Base-by-base conservation (phyloP, 495 filamentous ascomycete genomes). In the Ascobolus immersus region DNA sequence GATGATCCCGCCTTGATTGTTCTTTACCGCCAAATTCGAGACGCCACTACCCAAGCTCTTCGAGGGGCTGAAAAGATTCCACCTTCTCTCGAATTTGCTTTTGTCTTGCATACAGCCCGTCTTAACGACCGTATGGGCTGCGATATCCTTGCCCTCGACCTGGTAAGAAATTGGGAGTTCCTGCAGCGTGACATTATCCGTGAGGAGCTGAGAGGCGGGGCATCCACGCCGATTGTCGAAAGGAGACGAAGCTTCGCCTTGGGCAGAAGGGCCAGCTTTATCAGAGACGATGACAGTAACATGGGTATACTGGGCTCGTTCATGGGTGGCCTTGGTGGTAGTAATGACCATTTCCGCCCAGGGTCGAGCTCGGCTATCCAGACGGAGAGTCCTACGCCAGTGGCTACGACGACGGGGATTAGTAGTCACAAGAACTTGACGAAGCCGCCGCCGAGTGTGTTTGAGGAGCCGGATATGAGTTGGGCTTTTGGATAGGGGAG, bases 111-210 rank as follows among this genome's bases (percentile, higher is more conserved):
- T 43, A 92, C 75, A 32, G 84, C 84, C 7, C 60, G 76, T 20
- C 58, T 92, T 4, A 91, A 94, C 44, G 72, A 78, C 48, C 69
- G 89, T 1, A 94, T 94, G 89, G 86, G 86, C 9, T 90, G 86
- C 44, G 84, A 91, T 48, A 44, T 92, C n/a, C 65, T 93, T 2
- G 86, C 89, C 8, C 55, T 96, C 8, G 79, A 90, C 42, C 50
- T 84, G 40, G 76, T 81, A 5, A 65, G 73, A 4, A 80, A 76
- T 44, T 93, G 82, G 82, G 73, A 81, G 44, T 90, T 91, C 55
- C 57, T 90, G 28, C 54, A 55, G 5, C 60, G 59, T 5, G 44
- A 65, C 1, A 48, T 50, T 10, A 33, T 37, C 15, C 38, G 33
- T 38, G 52, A 36, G 32, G 57, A 42, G 43, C 52, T 39, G 44